Base-by-base conservation (phyloP, 2,329 filamentous ascomycete genomes). In the Blastomyces gilchristii region DNA sequence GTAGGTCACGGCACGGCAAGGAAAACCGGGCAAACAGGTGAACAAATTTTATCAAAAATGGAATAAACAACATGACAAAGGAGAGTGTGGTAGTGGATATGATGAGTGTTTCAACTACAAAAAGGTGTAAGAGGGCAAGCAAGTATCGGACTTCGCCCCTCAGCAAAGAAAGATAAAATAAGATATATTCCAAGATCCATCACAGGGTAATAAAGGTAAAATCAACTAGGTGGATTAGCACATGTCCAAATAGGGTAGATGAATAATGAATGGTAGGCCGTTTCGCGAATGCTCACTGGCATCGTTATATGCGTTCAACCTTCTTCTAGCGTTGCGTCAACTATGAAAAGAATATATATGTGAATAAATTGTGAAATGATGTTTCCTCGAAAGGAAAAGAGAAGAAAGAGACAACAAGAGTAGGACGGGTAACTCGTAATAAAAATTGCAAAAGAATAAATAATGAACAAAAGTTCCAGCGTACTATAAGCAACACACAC, bases 391-490 rank as follows among this genome's bases (percentile, higher is more conserved):
- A 50, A 14, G 22, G 49, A 25, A 50, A 6, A 25, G 49, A 25
- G 2, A 28, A 25, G 3, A 28, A 5, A 14, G 49, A 14, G 9
- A 12, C 25, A 50, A 50, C 9, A 14, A 4, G 7, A 28, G 11
- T 28, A 28, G 25, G 16, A 50, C 16, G 43, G 41, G 37, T 45
- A 45, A 18, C 2, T 16, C 18, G 4, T 28, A 16, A 28, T 50
- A 28, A 50, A 39, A 28, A n/a, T 57, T 41, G 53, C 31, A 57
- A 57, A 57, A 25, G 53, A 57, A 57, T 37, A 57, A 22, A 25
- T 11, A 22, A n/a, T 11, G 12, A 25, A 57, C 6, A 25, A 14
- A 9, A 28, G 25, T 22, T 12, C 12, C 9, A 50, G 11, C 25
- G 5, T 2, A 28, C 11, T 28, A 3, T 14, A 4, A 12, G 25